Evolutionary conservation across 768 basidiomycete genomes (phyloP).

Genomic region (Tulasnella sp.): DNA sequence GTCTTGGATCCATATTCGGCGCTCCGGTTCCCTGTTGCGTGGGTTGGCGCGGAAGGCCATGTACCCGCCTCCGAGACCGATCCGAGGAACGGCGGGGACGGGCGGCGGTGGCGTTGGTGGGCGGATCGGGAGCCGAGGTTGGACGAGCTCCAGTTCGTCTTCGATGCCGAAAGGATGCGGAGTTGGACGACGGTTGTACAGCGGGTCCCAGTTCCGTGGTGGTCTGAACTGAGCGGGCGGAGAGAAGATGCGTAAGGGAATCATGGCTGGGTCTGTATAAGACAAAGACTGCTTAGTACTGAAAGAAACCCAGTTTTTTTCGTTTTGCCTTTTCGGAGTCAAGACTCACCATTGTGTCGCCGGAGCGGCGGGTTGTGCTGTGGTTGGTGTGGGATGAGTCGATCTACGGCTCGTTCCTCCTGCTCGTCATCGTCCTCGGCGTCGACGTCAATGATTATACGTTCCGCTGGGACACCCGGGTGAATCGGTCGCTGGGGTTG

Average conservation of each 20-base stretch:
- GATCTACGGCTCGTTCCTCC: background rate
- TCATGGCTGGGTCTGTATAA: too few species aligned
- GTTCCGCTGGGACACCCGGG: too few species aligned
- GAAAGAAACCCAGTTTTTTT: too few species aligned
- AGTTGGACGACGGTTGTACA: background rate
- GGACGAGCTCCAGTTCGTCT: background rate
- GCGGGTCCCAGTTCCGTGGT: background rate
- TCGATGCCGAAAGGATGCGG: background rate
- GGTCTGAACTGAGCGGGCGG: constrained; percentile 7
- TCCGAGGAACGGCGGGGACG: too few species aligned
- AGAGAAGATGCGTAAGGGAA: background rate
- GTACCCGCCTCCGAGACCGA: background rate
- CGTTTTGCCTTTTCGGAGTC: background rate
- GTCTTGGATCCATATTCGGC: background rate
- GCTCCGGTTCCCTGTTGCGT: background rate
- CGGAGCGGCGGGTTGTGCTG: background rate
- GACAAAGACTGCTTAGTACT: background rate
- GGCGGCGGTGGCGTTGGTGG: too few species aligned
- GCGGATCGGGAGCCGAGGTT: background rate
- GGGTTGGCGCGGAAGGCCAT: background rate
- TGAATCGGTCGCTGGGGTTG: background rate
- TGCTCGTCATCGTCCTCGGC: background rate
- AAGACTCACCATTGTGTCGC: background rate
- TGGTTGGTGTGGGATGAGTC: background rate
- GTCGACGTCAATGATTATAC: background rate